Percentiles rank a stretch among this genome's conserved stretches.
phyloP scores from a whole-genome alignment of 2,329 filamentous ascomycete species.

The Tolypocladium nubicola region DNA sequence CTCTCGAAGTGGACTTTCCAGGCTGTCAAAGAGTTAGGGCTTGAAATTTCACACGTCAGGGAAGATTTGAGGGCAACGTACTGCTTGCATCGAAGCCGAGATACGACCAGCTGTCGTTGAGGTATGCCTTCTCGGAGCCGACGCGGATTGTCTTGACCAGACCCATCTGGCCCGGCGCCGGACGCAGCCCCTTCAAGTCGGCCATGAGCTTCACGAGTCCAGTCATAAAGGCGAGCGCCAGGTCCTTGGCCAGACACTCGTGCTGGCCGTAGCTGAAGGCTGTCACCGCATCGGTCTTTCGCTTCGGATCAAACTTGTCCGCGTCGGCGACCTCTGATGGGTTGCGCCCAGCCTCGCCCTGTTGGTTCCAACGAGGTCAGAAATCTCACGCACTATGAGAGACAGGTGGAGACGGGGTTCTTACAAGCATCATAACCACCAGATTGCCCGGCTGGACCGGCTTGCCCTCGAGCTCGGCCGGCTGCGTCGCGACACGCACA shows the following conservation, averaged over 20 bases:
- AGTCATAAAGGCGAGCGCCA: conserved; percentile 28
- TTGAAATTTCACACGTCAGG: not conserved
- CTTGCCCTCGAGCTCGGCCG: conserved; percentile 25
- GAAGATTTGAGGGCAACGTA: conserved; percentile 17
- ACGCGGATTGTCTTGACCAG: conserved; percentile 31
- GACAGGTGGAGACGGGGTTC: conserved; percentile 3
- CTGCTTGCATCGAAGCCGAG: conserved; percentile 33
- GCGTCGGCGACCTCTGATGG: conserved; percentile 23
- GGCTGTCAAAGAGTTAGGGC: not conserved
- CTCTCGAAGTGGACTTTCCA: not conserved
- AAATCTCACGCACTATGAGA: not conserved
- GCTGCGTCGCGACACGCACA: conserved; percentile 21
- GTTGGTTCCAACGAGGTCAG: not conserved
- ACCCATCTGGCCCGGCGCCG: conserved; percentile 34
- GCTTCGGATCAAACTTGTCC: conserved; percentile 29
- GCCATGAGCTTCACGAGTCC: conserved; percentile 31
- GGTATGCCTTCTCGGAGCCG: conserved; percentile 27
- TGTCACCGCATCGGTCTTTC: conserved; percentile 27
- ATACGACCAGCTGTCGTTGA: conserved; percentile 38
- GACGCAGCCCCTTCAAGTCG: conserved; percentile 31
- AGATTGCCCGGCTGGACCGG: conserved; percentile 26
- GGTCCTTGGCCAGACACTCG: conserved; percentile 30
- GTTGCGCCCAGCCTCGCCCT: conserved; percentile 29
- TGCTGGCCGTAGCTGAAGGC: conserved; percentile 36
- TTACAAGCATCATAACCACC: conserved; percentile 29